Conservation (phyloP, 129 eudicot species). For the Helianthus tuberosus region DNA sequence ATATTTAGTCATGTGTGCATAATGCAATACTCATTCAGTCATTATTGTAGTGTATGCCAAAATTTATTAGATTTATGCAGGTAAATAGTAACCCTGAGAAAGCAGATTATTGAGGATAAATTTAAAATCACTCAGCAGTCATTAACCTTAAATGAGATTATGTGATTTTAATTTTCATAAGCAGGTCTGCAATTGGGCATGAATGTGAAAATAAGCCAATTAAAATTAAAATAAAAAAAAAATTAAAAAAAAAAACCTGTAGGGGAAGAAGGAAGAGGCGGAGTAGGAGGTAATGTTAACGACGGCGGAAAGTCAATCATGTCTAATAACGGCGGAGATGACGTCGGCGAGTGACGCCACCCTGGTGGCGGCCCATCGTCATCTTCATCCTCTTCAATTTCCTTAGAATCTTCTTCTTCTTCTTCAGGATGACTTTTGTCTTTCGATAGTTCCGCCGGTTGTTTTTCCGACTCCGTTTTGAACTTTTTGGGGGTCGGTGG, state of each 20-base stretch:
- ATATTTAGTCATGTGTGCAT: background rate
- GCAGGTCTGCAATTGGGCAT: no score
- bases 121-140: background rate
- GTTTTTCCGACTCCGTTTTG: no score
- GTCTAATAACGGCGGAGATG: slow-evolving; percentile 21
- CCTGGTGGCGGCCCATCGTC: background rate
- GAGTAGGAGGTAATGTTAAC: slow-evolving; percentile 38
- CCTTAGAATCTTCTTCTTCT: slow-evolving; percentile 38
- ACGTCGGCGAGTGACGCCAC: no score
- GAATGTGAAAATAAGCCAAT: no score
- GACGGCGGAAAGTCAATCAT: slow-evolving; percentile 31
- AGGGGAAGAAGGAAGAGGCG: slow-evolving; percentile 40
- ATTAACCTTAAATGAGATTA: background rate
- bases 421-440: slow-evolving; percentile 7
- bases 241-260: background rate
- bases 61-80: no score
- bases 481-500: no score
- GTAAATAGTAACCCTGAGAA: background rate
- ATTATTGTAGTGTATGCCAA: background rate
- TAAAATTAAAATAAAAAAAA: background rate
- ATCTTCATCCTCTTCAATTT: background rate
- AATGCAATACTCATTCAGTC: background rate
- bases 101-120: background rate
- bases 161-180: no score
- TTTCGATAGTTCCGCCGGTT: no score